These are phyloP conservation scores for Chloroidium sp. DNA, from an alignment of 163 green algal genomes.

Conservation along the genomic window DNA sequence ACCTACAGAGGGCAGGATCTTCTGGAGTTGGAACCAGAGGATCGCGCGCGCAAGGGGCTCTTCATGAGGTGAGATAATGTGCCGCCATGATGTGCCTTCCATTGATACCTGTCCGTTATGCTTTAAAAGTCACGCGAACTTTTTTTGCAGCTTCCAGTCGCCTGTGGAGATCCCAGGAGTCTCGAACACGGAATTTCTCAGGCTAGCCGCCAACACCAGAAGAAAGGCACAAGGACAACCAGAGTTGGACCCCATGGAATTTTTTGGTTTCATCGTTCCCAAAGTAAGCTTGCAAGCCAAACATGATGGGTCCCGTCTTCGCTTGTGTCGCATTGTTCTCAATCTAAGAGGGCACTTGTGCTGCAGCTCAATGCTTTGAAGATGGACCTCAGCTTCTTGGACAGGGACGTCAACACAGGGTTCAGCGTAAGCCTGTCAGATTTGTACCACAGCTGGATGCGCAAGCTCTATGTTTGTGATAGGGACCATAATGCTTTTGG, in stretches of 20 bases:
- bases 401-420: conserved; percentile 97
- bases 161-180: conserved; percentile 96
- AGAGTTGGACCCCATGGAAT: conserved; percentile 97
- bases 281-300: conserved; percentile 48
- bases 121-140: background rate
- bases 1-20: conserved; percentile 82
- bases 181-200: conserved; percentile 95
- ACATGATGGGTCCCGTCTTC: no score
- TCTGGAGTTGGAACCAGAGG: conserved; percentile 90
- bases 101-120: conserved; percentile 5
- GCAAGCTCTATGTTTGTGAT: background rate
- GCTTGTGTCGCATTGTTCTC: no score
- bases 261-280: conserved; percentile 90
- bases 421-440: conserved; percentile 57
- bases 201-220: conserved; percentile 84
- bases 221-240: conserved; percentile 65
- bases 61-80: conserved; percentile 52
- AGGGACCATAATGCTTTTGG: background rate
- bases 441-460: no score
- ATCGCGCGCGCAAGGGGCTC: conserved; percentile 75
- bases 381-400: conserved; percentile 95
- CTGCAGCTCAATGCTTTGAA: conserved; percentile 85
- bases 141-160: conserved; percentile 73
- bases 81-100: background rate
- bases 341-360: no score